Base-by-base conservation (phyloP, 305 asterid genomes). In the Fraxinus angustifolia region DNA sequence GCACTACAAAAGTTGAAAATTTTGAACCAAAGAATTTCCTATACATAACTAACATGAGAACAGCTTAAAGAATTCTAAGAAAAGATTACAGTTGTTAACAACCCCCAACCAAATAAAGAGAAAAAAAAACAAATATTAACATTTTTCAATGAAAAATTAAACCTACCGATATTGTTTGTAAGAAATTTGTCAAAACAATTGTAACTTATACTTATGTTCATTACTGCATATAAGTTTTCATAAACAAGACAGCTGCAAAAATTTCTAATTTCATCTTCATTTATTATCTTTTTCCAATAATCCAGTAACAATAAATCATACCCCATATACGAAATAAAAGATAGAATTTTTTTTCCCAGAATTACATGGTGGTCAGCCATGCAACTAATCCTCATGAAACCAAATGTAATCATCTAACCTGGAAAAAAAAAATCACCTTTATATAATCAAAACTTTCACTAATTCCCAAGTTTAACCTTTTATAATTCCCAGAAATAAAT, bases 391-490 rank as follows among this genome's bases (percentile, higher is more conserved):
- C 79, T 83, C 87, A 80, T 45, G 77, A 77, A 85, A 76, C 83
- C 79, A 36, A 81, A 77, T 48, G 8, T 60, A 76, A 80, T 80
- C 81, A 79, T 81, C 78, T 68, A 67, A 56, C 58, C 42, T 21
- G 14, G 28, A 72, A 56, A 48, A 60, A n/a, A 7, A 6, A 72
- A 6, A 72, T 2, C 16, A 82, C 88, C 89, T 85, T 81, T 80
- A 82, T 84, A 84, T 78, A 88, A 84, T 86, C 85, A 87, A 87
- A 84, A 56, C 81, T 45, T 89, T 74, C 80, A 77, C 80, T 77
- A 79, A 84, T 86, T 80, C 74, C 73, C 82, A 80, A 86, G 80
- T 34, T 72, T 84, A 79, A 79, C 82, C 90, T 84, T 84, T 79
- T 82, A 76, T 78, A 84, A 82, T 80, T 85, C 38, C 83, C 88